Base-by-base conservation (phyloP, 345 rosid genomes). In the Trapa incisa region DNA sequence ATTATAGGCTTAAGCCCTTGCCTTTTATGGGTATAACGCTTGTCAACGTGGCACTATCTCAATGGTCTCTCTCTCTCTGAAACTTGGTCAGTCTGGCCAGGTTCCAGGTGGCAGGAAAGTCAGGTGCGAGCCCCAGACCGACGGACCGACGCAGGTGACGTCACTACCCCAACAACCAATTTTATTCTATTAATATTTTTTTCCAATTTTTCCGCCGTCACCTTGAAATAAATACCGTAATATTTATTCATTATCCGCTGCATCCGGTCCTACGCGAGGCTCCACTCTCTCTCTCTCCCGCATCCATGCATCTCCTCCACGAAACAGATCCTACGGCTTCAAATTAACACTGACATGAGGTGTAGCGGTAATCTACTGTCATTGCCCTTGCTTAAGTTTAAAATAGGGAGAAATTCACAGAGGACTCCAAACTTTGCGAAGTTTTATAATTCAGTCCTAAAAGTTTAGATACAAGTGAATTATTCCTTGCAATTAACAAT, bases 141-240 rank as follows among this genome's bases (percentile, higher is more conserved):
- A 33, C 67, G 47, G 52, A 29, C 37, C 63, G 7, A 33, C 67
- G 47, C 67, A 53, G 52, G 67, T 65, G 67, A 65, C 67, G 67
- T 65, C 53, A 36, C 67, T 42, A 65, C 42, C 47, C 8, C 67
- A 65, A 53, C 67, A 65, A 29, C 67, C 67, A 43, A 64, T 17
- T 22, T 15, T 41, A 41, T 37, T 64, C 48, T 16, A 37, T 13
- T 64, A 12, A 22, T 22, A 22, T 22, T 22, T 22, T 64, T 42
- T 41, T 15, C 0, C 0, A 2, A 9, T 58, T 32, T 58, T 6
- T 58, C 63, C 37, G 63, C 63, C 37, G 5, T 11, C 16, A 54
- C 22, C 35, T 17, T 54, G 22, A 4, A 9, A 3, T 39, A 64
- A 65, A 3, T 42, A 17, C 32, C 43, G 43, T 41, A 41, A 41